phyloP scores from a whole-genome alignment of 2,329 filamentous ascomycete species.

The Elsinoe necatrix region DNA sequence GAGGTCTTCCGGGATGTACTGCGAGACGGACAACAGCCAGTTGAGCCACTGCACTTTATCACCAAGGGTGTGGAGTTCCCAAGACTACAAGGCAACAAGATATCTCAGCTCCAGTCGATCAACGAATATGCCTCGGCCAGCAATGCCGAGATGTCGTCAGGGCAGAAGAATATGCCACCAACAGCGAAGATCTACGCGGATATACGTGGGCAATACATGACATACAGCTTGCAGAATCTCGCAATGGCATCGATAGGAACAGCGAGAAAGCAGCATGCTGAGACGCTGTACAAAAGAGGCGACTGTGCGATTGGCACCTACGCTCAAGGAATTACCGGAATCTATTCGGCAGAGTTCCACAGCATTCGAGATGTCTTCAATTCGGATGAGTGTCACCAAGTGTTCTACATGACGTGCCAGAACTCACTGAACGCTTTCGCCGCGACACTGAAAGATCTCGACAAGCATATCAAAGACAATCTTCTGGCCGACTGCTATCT shows the following conservation, averaged over 20 bases:
- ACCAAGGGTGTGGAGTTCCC: slow-evolving; percentile 76
- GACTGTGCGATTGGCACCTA: slow-evolving; percentile 90
- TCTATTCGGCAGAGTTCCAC: slow-evolving; percentile 82
- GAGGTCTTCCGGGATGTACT: slow-evolving; percentile 72
- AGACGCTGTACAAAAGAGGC: slow-evolving; percentile 77
- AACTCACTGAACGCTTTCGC: slow-evolving; percentile 71
- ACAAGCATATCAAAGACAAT: slow-evolving; percentile 79
- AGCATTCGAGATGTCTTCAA: slow-evolving; percentile 82
- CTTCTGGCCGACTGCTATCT: slow-evolving; percentile 87
- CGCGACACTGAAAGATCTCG: slow-evolving; percentile 78
- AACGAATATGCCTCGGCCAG: slow-evolving; percentile 44
- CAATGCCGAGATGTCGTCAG: slow-evolving; percentile 23
- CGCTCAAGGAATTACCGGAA: slow-evolving; percentile 74
- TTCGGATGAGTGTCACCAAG: slow-evolving; percentile 71
- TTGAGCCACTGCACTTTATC: slow-evolving; percentile 87
- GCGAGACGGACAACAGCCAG: slow-evolving; percentile 64
- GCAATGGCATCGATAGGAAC: slow-evolving; percentile 74
- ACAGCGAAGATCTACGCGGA: slow-evolving; percentile 79
- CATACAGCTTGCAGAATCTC: slow-evolving; percentile 71
- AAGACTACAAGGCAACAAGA: slow-evolving; percentile 64
- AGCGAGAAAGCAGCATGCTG: slow-evolving; percentile 65
- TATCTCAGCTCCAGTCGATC: slow-evolving; percentile 68
- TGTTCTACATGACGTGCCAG: slow-evolving; percentile 73
- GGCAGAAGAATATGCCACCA: slow-evolving; percentile 42
- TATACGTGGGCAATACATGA: slow-evolving; percentile 78